phyloP scores from a whole-genome alignment of 257 asterid genomes.

The Ophiorrhiza pumila region DNA sequence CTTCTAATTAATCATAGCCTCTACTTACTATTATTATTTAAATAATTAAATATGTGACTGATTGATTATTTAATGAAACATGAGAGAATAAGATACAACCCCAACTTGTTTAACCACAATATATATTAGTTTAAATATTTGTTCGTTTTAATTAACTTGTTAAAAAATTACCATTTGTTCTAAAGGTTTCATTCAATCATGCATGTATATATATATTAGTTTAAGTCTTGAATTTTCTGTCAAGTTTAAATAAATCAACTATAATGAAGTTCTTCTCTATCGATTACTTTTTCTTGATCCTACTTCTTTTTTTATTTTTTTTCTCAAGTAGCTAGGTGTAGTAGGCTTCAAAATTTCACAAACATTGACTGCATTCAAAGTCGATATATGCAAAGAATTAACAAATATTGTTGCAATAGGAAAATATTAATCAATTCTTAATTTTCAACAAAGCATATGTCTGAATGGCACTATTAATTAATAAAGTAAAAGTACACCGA shows the following conservation, averaged over 20 bases:
- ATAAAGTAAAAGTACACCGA: neutral
- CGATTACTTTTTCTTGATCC: neutral
- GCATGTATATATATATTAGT: neutral
- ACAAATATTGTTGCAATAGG: no score
- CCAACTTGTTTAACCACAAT: no score
- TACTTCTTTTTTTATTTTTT: neutral
- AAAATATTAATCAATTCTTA: no score
- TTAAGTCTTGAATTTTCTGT: constrained; percentile 5
- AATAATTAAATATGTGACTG: neutral
- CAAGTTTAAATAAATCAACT: neutral
- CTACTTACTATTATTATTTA: neutral
- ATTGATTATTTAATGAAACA: neutral
- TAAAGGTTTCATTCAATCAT: neutral
- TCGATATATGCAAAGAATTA: no score
- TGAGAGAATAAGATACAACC: neutral
- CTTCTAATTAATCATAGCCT: neutral
- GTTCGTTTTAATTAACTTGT: no score
- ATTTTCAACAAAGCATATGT: neutral
- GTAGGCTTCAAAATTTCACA: neutral
- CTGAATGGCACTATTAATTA: no score
- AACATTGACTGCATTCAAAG: neutral
- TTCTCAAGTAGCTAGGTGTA: neutral
- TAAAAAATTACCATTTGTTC: constrained; percentile 10
- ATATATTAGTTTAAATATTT: no score
- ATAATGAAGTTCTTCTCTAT: neutral